Conservation (phyloP, 2,329 filamentous ascomycete genomes). For the Magnaporthiopsis rhizophila region DNA sequence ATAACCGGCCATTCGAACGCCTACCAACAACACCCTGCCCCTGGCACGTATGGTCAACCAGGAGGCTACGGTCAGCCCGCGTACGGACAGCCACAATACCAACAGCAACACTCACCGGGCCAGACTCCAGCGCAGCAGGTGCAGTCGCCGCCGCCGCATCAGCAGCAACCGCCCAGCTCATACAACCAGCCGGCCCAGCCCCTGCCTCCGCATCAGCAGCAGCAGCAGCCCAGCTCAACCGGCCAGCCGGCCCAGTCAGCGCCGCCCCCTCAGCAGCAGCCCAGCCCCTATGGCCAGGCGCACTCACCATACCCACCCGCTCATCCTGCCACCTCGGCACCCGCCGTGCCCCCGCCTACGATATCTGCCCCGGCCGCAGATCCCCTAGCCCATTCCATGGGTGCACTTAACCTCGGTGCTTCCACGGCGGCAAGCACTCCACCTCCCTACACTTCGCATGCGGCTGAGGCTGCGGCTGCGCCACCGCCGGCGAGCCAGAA, state of each 20-base stretch:
- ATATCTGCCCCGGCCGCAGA: background rate
- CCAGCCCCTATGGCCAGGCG: background rate
- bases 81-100: background rate
- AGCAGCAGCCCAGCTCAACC: background rate
- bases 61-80: background rate
- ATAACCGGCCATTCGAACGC: background rate
- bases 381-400: background rate
- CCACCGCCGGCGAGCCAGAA: background rate
- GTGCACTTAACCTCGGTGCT: background rate
- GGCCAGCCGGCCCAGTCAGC: background rate
- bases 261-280: background rate
- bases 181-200: background rate
- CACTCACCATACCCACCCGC: background rate
- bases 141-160: background rate
- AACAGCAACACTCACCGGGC: background rate
- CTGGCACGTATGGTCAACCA: conserved; percentile 1
- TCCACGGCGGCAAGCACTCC: background rate
- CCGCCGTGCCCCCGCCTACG: background rate
- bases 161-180: background rate
- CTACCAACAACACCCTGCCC: background rate
- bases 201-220: background rate
- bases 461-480: background rate
- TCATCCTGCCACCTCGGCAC: no score
- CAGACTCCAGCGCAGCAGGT: background rate
- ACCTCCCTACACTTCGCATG: background rate